These are phyloP conservation scores for Exophiala lecanii-corni DNA, from an alignment of 2,329 filamentous ascomycete genomes.

Conservation along the genomic window DNA sequence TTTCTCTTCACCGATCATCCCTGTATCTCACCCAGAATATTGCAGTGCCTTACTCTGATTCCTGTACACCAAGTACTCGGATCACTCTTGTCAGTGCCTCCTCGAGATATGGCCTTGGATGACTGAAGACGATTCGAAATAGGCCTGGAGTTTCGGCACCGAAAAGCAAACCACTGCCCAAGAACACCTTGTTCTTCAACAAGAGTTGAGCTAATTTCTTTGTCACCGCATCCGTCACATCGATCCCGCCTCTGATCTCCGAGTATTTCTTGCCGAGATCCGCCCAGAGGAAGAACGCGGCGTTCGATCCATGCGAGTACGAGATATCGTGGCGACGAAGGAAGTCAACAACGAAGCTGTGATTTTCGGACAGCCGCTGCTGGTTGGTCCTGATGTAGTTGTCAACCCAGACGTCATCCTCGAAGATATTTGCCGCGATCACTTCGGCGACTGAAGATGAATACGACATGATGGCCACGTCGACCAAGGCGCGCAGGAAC, in stretches of 20 bases:
- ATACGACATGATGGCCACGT: conserved; percentile 44
- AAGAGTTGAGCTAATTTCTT: conserved; percentile 33
- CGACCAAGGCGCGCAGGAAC: conserved; percentile 37
- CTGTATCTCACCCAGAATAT: too few species aligned
- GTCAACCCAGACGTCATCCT: conserved; percentile 42
- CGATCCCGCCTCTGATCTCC: neutral
- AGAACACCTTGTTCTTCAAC: conserved; percentile 34
- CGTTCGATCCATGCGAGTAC: conserved; percentile 48
- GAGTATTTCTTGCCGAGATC: conserved; percentile 40
- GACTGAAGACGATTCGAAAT: conserved; percentile 41
- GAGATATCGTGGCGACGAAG: conserved; percentile 42
- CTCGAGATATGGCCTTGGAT: conserved; percentile 27
- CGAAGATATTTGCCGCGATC: conserved; percentile 38
- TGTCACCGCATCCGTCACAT: conserved; percentile 1
- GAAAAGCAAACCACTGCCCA: conserved; percentile 34
- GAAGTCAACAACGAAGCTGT: conserved; percentile 36
- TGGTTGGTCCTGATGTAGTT: conserved; percentile 44
- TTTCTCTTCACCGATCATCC: too few species aligned
- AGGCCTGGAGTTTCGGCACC: conserved; percentile 39
- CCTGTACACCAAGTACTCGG: conserved; percentile 7
- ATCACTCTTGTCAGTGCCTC: conserved; percentile 27
- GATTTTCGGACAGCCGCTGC: conserved; percentile 37
- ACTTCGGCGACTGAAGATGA: conserved; percentile 43
- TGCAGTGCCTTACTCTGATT: too few species aligned
- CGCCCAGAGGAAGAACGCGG: conserved; percentile 55